These are phyloP conservation scores for Tremellales sp. DNA, from an alignment of 1,284 basidiomycete genomes.

Conservation along the genomic window DNA sequence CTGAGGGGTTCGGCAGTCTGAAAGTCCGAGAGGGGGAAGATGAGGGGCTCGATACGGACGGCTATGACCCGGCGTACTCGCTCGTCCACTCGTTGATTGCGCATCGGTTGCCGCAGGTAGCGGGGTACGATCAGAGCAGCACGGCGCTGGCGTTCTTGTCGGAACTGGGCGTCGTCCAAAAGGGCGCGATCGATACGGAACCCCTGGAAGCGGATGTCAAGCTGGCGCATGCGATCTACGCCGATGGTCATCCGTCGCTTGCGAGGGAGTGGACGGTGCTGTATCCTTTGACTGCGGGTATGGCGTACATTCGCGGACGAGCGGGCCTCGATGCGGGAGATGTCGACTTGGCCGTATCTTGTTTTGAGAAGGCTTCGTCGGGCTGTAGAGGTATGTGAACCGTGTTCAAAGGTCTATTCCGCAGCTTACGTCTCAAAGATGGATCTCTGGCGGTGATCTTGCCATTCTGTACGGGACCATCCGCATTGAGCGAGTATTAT, in stretches of 20 bases:
- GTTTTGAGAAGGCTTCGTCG: slow-evolving; percentile 71
- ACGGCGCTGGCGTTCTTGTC: slow-evolving; percentile 16
- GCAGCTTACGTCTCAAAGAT: slow-evolving; percentile 51
- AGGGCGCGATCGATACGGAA: slow-evolving; percentile 24
- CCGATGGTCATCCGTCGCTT: slow-evolving; percentile 61
- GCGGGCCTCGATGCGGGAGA: slow-evolving; percentile 67
- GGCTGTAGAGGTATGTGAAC: slow-evolving; percentile 62
- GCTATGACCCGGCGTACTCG: slow-evolving; percentile 56
- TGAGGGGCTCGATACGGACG: slow-evolving; percentile 25
- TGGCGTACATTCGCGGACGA: slow-evolving; percentile 67
- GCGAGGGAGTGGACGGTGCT: slow-evolving; percentile 64
- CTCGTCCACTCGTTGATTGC: slow-evolving; percentile 65
- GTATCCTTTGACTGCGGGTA: slow-evolving; percentile 70
- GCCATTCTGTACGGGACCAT: slow-evolving; percentile 57
- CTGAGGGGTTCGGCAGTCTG: slow-evolving; percentile 52
- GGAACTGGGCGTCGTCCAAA: slow-evolving; percentile 11
- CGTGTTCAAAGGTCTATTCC: neutral
- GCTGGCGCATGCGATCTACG: slow-evolving; percentile 65
- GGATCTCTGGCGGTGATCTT: slow-evolving; percentile 57
- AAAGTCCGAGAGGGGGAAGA: slow-evolving; percentile 25
- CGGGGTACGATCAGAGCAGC: slow-evolving; percentile 54
- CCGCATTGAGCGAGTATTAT: slow-evolving; percentile 69
- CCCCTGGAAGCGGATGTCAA: slow-evolving; percentile 55
- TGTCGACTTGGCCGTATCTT: slow-evolving; percentile 65
- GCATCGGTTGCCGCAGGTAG: slow-evolving; percentile 19